Evolutionary conservation across 345 rosid species (phyloP), one percentile per base, ranked within the genome.

Genomic region (Salix exigua): DNA sequence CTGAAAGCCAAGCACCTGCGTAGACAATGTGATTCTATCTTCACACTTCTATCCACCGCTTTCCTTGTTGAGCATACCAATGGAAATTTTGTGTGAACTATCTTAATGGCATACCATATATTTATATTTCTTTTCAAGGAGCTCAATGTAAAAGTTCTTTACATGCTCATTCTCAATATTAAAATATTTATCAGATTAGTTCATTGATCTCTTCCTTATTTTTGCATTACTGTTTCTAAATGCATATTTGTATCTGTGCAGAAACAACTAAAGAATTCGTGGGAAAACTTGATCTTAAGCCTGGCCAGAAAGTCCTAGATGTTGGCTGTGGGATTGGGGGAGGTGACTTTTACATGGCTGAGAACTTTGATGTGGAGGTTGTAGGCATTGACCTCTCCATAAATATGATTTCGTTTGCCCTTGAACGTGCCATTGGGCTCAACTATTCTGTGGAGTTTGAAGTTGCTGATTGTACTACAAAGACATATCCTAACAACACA

Each of bases 291-390:
- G 91, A 92, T 75, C 96, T 96, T 46, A 92, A 86, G 79, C 94
- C 97, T 12, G 95, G 98, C 50, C 97, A 94, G 85, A 96, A 92
- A 84, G 97, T 96, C 75, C 87, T 96, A 9, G 99, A 96, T 81
- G 98, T 94, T 81, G 99, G 99, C 71, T 94, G 99, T 44, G 99
- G 99, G 75, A 96, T 94, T 7, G 99, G 99, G 14, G 99, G 99
- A 84, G 98, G 99, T 31, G 97, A 92, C 86, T 96, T 96, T 84
- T 96, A 92, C 92, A 96, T 94, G 97, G 98, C 99, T 68, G 90
- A 94, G 84, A 85, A 86, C 61, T 96, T 88, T 71, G 95, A 88
- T 48, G 97, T 91, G 35, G 87, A 92, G 82, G 98, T 96, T 85
- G 85, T 92, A 28, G 99, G 98, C 80, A 94, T 94, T 75, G 98